phyloP scores from a whole-genome alignment of 1,139 yeast genomes.

The Debaryomycetaceae sp. region DNA sequence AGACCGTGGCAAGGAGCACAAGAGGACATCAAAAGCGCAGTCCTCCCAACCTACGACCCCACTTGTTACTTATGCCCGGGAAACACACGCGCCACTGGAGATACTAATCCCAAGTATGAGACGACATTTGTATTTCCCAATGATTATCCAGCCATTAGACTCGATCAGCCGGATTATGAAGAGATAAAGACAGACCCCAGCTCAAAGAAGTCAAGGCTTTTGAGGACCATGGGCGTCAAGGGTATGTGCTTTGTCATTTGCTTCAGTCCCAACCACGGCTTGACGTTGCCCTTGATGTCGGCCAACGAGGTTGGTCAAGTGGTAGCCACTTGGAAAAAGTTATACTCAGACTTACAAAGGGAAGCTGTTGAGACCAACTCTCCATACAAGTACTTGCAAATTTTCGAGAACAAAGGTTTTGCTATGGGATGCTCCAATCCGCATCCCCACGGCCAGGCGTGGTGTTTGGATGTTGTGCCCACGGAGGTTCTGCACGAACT shows the following conservation, averaged over 20 bases:
- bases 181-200: slow-evolving; percentile 13
- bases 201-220: slow-evolving; percentile 37
- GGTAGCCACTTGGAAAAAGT: slow-evolving; percentile 55
- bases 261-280: slow-evolving; percentile 67
- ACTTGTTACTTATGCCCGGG: slow-evolving; percentile 75
- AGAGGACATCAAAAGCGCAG: slow-evolving; percentile 43
- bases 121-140: slow-evolving; percentile 59
- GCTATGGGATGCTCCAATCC: slow-evolving; percentile 85
- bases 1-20: slow-evolving; percentile 82
- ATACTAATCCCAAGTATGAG: slow-evolving; percentile 54
- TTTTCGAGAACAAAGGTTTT: slow-evolving; percentile 73
- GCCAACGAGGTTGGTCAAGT: slow-evolving; percentile 40
- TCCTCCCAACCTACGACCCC: slow-evolving; percentile 55
- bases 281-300: slow-evolving; percentile 64
- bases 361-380: slow-evolving; percentile 37
- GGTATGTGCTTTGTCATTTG: slow-evolving; percentile 74
- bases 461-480: slow-evolving; percentile 68
- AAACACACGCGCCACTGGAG: slow-evolving; percentile 63
- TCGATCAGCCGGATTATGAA: slow-evolving; percentile 49
- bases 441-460: slow-evolving; percentile 78
- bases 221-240: slow-evolving; percentile 55
- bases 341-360: slow-evolving; percentile 38
- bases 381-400: slow-evolving; percentile 60
- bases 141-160: slow-evolving; percentile 68
- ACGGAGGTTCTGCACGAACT: slow-evolving; percentile 65